Percentiles rank a stretch among this genome's conserved stretches.
These are phyloP conservation scores for Globisporangium abappressorium DNA, from an alignment of 352 stramenopile genomes.

Conservation along the genomic window DNA sequence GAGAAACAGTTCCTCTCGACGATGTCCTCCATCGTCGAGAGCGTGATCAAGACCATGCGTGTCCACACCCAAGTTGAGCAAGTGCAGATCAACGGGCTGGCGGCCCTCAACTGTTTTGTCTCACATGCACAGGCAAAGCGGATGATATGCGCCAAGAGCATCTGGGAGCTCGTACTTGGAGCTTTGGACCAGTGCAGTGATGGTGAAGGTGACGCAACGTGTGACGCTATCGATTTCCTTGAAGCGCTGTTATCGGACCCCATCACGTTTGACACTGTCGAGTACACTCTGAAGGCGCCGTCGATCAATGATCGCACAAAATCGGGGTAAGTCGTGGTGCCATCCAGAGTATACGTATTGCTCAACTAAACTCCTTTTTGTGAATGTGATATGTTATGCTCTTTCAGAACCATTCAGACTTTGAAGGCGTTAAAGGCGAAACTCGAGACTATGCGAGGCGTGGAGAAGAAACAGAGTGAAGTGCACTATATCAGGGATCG, in stretches of 20 bases:
- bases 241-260: slow-evolving; percentile 34
- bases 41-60: slow-evolving; percentile 35
- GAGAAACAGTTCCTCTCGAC: slow-evolving; percentile 5
- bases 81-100: slow-evolving; percentile 51
- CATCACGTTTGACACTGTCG: slow-evolving; percentile 13
- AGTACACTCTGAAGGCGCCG: neutral
- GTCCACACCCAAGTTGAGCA: slow-evolving; percentile 28
- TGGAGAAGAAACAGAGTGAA: slow-evolving; percentile 2
- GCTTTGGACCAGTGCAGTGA: slow-evolving; percentile 21
- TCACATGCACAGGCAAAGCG: slow-evolving; percentile 28
- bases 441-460: neutral
- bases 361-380: neutral
- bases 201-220: slow-evolving; percentile 19
- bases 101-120: slow-evolving; percentile 40
- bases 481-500: neutral
- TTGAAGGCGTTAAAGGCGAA: slow-evolving; percentile 9
- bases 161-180: slow-evolving; percentile 33
- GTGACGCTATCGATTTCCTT: slow-evolving; percentile 40
- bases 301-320: slow-evolving; percentile 17
- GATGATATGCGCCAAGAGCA: slow-evolving; percentile 12
- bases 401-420: slow-evolving; percentile 8
- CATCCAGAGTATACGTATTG: neutral
- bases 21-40: slow-evolving; percentile 26
- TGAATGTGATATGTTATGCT: neutral
- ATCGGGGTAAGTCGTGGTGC: neutral